Base-by-base conservation (phyloP, 805 yeast species). In the Saccharomyces cerevisiae region DNA sequence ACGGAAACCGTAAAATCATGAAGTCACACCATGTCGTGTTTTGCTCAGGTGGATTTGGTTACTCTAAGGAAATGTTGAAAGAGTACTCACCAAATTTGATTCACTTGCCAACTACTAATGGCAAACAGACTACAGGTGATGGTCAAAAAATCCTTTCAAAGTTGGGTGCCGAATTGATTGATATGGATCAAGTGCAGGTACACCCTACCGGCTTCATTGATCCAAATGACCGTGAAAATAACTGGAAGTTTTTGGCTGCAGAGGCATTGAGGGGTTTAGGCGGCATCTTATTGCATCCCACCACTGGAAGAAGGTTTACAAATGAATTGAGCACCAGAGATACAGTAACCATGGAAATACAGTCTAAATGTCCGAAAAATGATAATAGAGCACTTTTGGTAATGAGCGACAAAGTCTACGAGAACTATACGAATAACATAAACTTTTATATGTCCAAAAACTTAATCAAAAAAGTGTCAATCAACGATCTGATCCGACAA, bases 151-250 rank as follows among this genome's bases (percentile, higher is more conserved):
- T 81, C 11, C 71, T 80, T 17, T 70, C 68, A 26, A 72, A 70
- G n/a, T 61, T 77, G 36, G 78, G 78, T 41, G 85, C 81, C 6
- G 70, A 74, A 14, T 64, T 80, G 54, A 72, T 80, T 17, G 81
- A 81, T 60, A 81, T 81, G 84, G 79, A 78, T 49, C 77, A 81
- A 60, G 69, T 82, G n/a, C 87, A 82, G 64, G 75, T 82, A 9
- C 85, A 82, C 61, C 86, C 86, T 46, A 82, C 85, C 5, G 86
- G 85, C 0, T 81, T 81, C 63, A 70, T 81, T 46, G 78, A 78
- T 49, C 73, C 74, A 6, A 65, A 66, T 17, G 73, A 77, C 46
- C 71, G 71, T 13, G 61, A 61, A 4, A 72, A 65, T 55, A 73
- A 72, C 55, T 76, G 78, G 77, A 81, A 81, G 62, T 77, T 81